Percentiles rank a stretch among this genome's conserved stretches.
Evolutionary conservation across 2,329 filamentous ascomycete species (phyloP).

Genomic region (Ophiostoma himal-ulmi): DNA sequence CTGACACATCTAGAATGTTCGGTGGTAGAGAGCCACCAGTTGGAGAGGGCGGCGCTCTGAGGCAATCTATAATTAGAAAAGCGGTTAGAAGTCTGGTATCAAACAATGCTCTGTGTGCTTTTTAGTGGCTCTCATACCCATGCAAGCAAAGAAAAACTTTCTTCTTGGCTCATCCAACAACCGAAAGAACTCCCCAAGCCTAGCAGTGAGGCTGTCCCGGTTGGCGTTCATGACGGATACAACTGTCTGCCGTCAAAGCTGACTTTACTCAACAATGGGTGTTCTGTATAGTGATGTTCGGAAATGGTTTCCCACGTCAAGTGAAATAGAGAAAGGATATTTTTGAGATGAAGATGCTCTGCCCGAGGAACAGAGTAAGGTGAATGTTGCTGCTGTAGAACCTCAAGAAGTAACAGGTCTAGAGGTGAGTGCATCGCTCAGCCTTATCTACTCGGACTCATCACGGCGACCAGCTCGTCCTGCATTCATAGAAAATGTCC

Average conservation of each 20-base stretch:
- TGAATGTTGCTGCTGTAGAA: neutral
- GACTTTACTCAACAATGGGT: neutral
- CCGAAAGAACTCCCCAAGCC: neutral
- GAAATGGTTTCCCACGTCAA: neutral
- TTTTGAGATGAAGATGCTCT: neutral
- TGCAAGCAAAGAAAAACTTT: neutral
- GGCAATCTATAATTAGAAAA: neutral
- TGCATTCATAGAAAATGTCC: neutral
- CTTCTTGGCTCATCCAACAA: neutral
- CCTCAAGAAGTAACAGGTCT: neutral
- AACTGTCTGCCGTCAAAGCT: neutral
- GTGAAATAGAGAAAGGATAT: neutral
- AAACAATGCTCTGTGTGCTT: neutral
- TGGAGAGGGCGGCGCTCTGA: neutral
- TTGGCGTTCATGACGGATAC: neutral
- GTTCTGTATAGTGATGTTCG: neutral
- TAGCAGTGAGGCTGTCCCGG: neutral
- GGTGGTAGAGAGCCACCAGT: neutral
- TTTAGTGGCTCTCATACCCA: neutral
- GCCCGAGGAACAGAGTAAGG: neutral
- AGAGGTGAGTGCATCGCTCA: neutral
- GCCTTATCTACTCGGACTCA: neutral
- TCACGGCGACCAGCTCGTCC: neutral
- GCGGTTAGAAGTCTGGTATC: neutral
- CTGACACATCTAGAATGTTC: neutral